Conservation (phyloP, 257 asterid species). For the Leonotis leonurus region DNA sequence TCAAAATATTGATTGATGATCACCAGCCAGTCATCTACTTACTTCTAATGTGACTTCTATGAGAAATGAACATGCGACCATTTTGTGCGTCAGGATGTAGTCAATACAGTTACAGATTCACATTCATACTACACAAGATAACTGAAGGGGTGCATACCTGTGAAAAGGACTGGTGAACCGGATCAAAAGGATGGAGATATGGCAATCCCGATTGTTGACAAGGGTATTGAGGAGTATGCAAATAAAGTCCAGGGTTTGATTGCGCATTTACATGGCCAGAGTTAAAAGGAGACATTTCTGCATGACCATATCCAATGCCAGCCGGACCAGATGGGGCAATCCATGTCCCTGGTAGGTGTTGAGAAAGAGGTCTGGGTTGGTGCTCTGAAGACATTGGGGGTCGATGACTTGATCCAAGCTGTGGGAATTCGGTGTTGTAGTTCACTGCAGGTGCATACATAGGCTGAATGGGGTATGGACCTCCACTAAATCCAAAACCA, state of each 20-base stretch:
- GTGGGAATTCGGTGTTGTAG: constrained; percentile 95
- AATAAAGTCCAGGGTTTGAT: constrained; percentile 51
- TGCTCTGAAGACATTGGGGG: constrained; percentile 67
- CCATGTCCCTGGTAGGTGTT: constrained; percentile 75
- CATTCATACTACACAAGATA: background rate
- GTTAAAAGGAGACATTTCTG: constrained; percentile 69
- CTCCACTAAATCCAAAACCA: constrained; percentile 86
- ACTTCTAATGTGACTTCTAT: background rate
- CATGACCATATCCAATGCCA: constrained; percentile 76
- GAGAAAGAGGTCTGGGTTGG: constrained; percentile 71
- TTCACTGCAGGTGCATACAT: constrained; percentile 91
- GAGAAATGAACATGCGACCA: background rate
- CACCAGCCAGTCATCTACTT: background rate
- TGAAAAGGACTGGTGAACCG: constrained; percentile 66
- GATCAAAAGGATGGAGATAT: constrained; percentile 76
- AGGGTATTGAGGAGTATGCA: constrained; percentile 77
- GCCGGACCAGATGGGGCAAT: constrained; percentile 49
- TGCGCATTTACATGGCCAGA: constrained; percentile 62
- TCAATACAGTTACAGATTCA: background rate
- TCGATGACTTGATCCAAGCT: constrained; percentile 69
- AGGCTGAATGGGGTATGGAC: constrained; percentile 80
- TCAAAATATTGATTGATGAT: background rate
- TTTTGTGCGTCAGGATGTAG: background rate
- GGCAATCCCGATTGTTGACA: constrained; percentile 78
- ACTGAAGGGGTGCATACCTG: constrained; percentile 46